Evolutionary conservation across 352 stramenopile species (phyloP), one percentile per base, ranked within the genome.

Genomic region (Pythium sukuiense): DNA sequence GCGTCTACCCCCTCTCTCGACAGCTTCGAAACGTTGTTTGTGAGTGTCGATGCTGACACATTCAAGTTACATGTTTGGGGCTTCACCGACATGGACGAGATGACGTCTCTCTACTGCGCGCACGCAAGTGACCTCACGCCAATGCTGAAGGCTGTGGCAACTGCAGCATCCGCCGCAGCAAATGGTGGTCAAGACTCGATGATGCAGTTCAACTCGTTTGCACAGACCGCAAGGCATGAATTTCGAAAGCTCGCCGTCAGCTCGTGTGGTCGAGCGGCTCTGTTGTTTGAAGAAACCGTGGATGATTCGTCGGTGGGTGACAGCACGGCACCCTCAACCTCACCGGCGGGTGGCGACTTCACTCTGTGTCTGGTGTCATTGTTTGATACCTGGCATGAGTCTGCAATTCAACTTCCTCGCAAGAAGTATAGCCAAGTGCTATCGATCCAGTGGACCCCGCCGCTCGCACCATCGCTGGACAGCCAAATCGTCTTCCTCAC

Each of bases 401-500:
- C 70, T 0, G 61, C 90, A 32, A 71, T 92, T 11, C 56, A 59
- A 16, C 63, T 93, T 29, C 59, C 77, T 18, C 77, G 78, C 20
- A 85, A 91, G 45, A 80, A 91, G 24, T 83, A 87, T 61, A 83
- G 83, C 12, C 59, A 66, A 12, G 61, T 93, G 29, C 49, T 89
- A 11, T 81, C 79, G 2, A 74, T 93, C 37, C 65, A 90, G 55
- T 93, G 85, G 83, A 90, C 81, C 4, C 83, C 81, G 2, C 74
- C 70, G 29, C 64, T 86, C 16, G 78, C 80, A 8, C 59, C 74
- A 3, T 79, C 88, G 29, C 71, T 76, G 37, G 67, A 80, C 37
- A 89, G 78, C 41, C 70, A 88, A 32, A 56, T 93, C 24, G 57
- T 93, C 46, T 89, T 90, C 53, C 56, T 92, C 32, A 87, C 85